These are phyloP conservation scores for Cutaneotrichosporon dermatis DNA, from an alignment of 1,284 basidiomycete species.

Conservation along the genomic window DNA sequence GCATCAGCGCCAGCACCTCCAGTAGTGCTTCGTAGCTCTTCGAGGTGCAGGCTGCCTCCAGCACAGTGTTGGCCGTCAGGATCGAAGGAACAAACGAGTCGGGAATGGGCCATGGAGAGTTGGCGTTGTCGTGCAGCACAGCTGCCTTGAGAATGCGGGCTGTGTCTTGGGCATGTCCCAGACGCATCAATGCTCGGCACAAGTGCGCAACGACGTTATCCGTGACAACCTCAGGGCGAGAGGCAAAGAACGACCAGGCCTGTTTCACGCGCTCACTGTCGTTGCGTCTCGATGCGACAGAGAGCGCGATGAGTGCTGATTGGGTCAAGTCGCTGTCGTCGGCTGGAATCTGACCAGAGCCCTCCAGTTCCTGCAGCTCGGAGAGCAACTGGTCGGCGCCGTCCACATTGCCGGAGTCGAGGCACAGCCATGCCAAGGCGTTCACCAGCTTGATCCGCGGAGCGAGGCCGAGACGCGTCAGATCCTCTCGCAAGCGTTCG, in stretches of 20 bases:
- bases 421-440: conserved; percentile 28
- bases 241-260: conserved; percentile 2
- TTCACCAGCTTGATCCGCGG: conserved; percentile 27
- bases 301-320: conserved; percentile 5
- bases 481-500: conserved; percentile 25
- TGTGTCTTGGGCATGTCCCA: conserved; percentile 9
- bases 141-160: conserved; percentile 5
- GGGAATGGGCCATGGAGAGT: conserved; percentile 14
- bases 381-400: conserved; percentile 25
- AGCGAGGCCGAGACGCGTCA: conserved; percentile 21
- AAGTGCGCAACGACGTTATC: conserved; percentile 14
- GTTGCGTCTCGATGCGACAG: conserved; percentile 3
- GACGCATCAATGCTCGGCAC: conserved; percentile 14
- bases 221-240: neutral
- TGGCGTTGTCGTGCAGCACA: neutral
- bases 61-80: conserved; percentile 23
- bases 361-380: conserved; percentile 19
- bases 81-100: conserved; percentile 13
- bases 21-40: conserved; percentile 17
- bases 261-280: neutral
- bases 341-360: neutral
- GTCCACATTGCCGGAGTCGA: conserved; percentile 25
- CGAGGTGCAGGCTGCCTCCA: conserved; percentile 2
- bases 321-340: conserved; percentile 1
- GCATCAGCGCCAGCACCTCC: conserved; percentile 17